Evolutionary conservation across 1,284 basidiomycete species (phyloP).

Genomic region (Polyporus tsugae): DNA sequence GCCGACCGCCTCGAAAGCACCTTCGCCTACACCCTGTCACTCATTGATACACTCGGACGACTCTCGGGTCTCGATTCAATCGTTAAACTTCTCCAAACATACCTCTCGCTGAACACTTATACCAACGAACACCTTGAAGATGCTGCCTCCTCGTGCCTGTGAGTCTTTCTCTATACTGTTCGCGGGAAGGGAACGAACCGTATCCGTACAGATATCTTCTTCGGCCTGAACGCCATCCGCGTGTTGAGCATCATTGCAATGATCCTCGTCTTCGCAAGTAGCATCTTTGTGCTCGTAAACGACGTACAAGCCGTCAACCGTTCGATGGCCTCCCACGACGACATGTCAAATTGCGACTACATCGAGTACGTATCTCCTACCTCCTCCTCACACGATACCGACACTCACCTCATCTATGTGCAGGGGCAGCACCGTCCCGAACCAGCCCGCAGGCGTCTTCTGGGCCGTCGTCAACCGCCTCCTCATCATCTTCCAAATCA

Average conservation of each 20-base stretch:
- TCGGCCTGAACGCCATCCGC: slow-evolving; percentile 81
- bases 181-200: not conserved
- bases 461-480: slow-evolving; percentile 87
- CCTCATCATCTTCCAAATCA: slow-evolving; percentile 80
- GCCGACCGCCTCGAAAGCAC: slow-evolving; percentile 11
- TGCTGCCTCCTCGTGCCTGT: slow-evolving; percentile 35
- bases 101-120: not conserved
- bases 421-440: slow-evolving; percentile 82
- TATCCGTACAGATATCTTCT: slow-evolving; percentile 64
- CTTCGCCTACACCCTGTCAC: slow-evolving; percentile 6
- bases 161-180: slow-evolving; percentile 9
- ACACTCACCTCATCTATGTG: slow-evolving; percentile 7
- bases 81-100: not conserved
- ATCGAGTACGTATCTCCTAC: slow-evolving; percentile 61
- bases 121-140: slow-evolving; percentile 9
- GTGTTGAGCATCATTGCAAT: slow-evolving; percentile 80
- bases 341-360: slow-evolving; percentile 69
- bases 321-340: slow-evolving; percentile 34
- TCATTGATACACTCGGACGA: slow-evolving; percentile 6
- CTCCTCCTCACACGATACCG: not conserved
- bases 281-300: slow-evolving; percentile 80
- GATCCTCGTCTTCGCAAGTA: slow-evolving; percentile 79
- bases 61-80: not conserved
- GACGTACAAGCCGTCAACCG: slow-evolving; percentile 81
- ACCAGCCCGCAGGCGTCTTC: slow-evolving; percentile 86